Base-by-base conservation (phyloP, 345 rosid species). In the Reutealis trisperma region DNA sequence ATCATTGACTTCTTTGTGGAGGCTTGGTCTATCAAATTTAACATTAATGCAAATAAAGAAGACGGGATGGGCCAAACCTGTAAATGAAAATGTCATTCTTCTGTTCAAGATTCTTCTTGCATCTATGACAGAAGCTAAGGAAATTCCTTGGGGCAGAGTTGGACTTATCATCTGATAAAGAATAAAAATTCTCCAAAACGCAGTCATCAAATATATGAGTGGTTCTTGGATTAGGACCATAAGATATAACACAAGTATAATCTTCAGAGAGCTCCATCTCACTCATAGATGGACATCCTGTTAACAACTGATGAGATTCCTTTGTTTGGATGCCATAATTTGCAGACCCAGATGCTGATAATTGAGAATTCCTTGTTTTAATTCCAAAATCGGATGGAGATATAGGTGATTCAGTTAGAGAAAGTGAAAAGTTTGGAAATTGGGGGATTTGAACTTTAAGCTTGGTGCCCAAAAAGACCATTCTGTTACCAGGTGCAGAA, bases 231-330 rank as follows among this genome's bases (percentile, higher is more conserved):
- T 91, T 89, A 4, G 95, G 89, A 19, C 97, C 98, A 70, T 86
- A 92, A 57, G 89, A 85, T 32, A 87, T 87, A 72, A 94, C 94
- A 59, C 99, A 76, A 9, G 98, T 93, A 63, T 94, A 94, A 70
- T 94, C 99, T 79, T 91, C 99, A 42, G 90, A 89, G 62, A 87
- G 88, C 85, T 91, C 96, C 86, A 94, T 88, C 73, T 90, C 91
- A 54, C 83, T 87, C 74, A 83, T 79, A 4, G 86, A 74, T 44
- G 87, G 70, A 62, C 77, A 54, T 25, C 80, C 79, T 22, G 82
- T 67, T 67, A 49, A 22, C 45, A 67, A 60, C 49, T 55, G 32
- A 14, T 87, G 86, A 62, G 90, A 70, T 61, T 66, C 78, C 51
- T 85, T 83, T 6, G 75, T 47, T 63, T 82, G 86, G 70, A 67